Conservation (phyloP, 2,329 filamentous ascomycete species). For the Neonectria coccinea region DNA sequence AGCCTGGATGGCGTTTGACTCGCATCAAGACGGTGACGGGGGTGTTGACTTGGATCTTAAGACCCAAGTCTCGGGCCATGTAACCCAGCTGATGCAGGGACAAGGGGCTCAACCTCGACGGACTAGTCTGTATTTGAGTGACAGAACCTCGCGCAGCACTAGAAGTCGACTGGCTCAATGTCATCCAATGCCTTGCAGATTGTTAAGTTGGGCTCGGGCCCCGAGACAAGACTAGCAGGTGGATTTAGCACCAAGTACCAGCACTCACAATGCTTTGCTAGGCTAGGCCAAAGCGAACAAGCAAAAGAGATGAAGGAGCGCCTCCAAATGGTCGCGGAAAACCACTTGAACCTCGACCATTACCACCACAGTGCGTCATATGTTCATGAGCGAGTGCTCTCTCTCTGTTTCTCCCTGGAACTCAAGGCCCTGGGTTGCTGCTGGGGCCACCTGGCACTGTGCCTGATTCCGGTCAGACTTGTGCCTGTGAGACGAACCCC, state of each 20-base stretch:
- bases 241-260: not conserved
- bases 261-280: slow-evolving; percentile 2
- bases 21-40: slow-evolving; percentile 30
- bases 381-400: slow-evolving; percentile 1
- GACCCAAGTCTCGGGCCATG: slow-evolving; percentile 29
- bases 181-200: slow-evolving; percentile 26
- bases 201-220: slow-evolving; percentile 2
- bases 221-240: slow-evolving; percentile 7
- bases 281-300: not conserved
- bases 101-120: slow-evolving; percentile 35
- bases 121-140: slow-evolving; percentile 37
- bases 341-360: not conserved
- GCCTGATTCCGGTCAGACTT: slow-evolving; percentile 18
- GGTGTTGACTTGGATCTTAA: slow-evolving; percentile 4
- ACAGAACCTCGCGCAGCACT: slow-evolving; percentile 27
- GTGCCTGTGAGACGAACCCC: slow-evolving; percentile 2
- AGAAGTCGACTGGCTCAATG: slow-evolving; percentile 7
- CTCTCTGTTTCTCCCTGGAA: not conserved
- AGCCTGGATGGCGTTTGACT: slow-evolving; percentile 38
- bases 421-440: slow-evolving; percentile 4
- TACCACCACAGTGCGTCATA: not conserved
- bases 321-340: not conserved
- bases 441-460: slow-evolving; percentile 28
- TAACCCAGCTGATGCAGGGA: slow-evolving; percentile 34
- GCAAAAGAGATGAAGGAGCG: not conserved